Conservation (phyloP, 768 basidiomycete species). For the Leccinum fibrillosum region DNA sequence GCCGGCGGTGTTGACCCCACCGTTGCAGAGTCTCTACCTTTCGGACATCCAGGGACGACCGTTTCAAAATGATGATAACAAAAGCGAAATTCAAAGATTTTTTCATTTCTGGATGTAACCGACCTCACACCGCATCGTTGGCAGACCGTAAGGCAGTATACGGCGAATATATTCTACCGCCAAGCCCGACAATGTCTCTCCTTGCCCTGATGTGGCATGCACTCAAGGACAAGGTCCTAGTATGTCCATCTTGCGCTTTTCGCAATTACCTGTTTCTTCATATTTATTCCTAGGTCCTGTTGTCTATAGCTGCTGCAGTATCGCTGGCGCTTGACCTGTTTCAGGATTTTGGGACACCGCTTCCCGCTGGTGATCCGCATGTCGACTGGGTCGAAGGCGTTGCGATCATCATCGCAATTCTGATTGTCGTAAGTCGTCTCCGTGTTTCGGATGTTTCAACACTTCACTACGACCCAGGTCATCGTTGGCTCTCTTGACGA, state of each 20-base stretch:
- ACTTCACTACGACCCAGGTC: slow-evolving; percentile 43
- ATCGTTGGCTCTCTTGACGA: slow-evolving; percentile 94
- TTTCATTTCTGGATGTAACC: background rate
- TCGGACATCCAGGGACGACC: slow-evolving; percentile 80
- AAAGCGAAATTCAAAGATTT: background rate
- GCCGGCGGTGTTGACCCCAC: background rate
- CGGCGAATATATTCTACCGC: slow-evolving; percentile 68
- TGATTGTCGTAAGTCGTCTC: slow-evolving; percentile 58
- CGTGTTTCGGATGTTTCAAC: background rate
- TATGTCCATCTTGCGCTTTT: slow-evolving; percentile 34
- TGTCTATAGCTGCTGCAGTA: slow-evolving; percentile 89
- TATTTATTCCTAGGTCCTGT: slow-evolving; percentile 55
- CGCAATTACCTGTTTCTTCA: slow-evolving; percentile 1
- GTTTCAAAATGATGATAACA: background rate
- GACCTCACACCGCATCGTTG: slow-evolving; percentile 39
- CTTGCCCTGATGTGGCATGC: slow-evolving; percentile 82
- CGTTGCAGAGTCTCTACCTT: slow-evolving; percentile 77
- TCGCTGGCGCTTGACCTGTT: slow-evolving; percentile 93
- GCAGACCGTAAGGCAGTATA: slow-evolving; percentile 66
- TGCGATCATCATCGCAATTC: slow-evolving; percentile 72
- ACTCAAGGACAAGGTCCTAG: slow-evolving; percentile 86
- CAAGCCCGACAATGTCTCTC: slow-evolving; percentile 63
- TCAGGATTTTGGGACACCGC: slow-evolving; percentile 81
- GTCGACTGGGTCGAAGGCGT: slow-evolving; percentile 99
- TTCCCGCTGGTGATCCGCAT: slow-evolving; percentile 56